Evolutionary conservation across 306 rosid genomes (phyloP).

Genomic region (Arachis hypogaea): DNA sequence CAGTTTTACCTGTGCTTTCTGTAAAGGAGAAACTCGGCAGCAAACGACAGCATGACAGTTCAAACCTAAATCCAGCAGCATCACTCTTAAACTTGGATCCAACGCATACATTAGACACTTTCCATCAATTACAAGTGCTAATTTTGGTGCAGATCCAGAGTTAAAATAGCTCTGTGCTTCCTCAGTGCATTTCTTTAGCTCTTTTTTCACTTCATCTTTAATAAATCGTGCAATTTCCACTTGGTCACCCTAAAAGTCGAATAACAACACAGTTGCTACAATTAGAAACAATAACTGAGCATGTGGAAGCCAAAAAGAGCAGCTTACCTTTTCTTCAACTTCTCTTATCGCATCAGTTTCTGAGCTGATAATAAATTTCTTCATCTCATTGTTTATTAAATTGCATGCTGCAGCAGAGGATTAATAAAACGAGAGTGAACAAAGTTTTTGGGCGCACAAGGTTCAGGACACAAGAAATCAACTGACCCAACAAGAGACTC

Average conservation of each 20-base stretch:
- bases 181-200: slow-evolving; percentile 72
- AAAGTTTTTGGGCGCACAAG: slow-evolving; percentile 4
- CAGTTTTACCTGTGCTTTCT: slow-evolving; percentile 90
- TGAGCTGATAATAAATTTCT: slow-evolving; percentile 84
- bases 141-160: slow-evolving; percentile 66
- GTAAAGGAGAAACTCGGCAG: slow-evolving; percentile 98
- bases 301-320: slow-evolving; percentile 14
- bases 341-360: slow-evolving; percentile 95
- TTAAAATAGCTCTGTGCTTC: slow-evolving; percentile 70
- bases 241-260: slow-evolving; percentile 81
- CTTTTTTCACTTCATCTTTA: slow-evolving; percentile 76
- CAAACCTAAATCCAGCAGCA: slow-evolving; percentile 81
- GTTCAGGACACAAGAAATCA: slow-evolving; percentile 21
- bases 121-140: slow-evolving; percentile 95
- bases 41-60: slow-evolving; percentile 94
- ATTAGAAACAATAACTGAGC: slow-evolving; percentile 7
- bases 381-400: slow-evolving; percentile 91
- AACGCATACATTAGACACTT: slow-evolving; percentile 95
- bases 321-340: slow-evolving; percentile 85
- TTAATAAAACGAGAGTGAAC: slow-evolving; percentile 22
- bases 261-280: slow-evolving; percentile 19
- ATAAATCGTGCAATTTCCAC: slow-evolving; percentile 89
- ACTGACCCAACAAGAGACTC: slow-evolving; percentile 39
- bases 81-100: slow-evolving; percentile 87
- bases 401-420: slow-evolving; percentile 74